Evolutionary conservation across 306 rosid genomes (phyloP), one percentile per base, ranked within the genome.

Genomic region (Citrullus amarus): DNA sequence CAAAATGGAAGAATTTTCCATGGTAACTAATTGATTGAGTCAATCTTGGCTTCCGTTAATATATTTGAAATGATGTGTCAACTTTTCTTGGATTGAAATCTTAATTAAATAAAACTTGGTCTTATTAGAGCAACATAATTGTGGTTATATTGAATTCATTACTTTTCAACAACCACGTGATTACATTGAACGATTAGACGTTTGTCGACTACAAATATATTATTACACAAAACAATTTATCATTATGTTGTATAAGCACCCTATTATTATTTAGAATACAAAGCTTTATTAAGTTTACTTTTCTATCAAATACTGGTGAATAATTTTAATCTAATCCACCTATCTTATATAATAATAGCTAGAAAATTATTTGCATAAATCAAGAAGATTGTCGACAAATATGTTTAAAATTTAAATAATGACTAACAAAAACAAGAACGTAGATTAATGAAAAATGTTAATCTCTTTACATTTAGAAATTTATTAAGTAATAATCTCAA

Each of bases 121-220:
- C 51, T 66, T 5, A 66, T 66, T 66, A n/a, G 51, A 39, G 30
- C 15, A 38, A 10, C 30, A 38, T 66, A 38, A 66, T 66, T 38
- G 73, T 17, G 30, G 15, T 9, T 2, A 34, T 66, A 66, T 38
- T 66, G 7, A 66, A n/a, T 66, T 66, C 50, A 65, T 65, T 65
- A 38, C 73, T 66, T 66, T 66, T 66, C 73, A 66, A 39, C 74
- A 39, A 41, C 74, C 74, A 68, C 74, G 74, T 68, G 17, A 41
- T 68, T n/a, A n/a, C 53, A 9, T 66, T 38, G 28, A 66, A 18
- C 17, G 43, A 67, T 65, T 65, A 65, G 72, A 65, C 72, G 22
- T 8, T 65, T 65, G 46, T 65, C 46, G 10, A 16, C 72, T 63
- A 15, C 46, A 30, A 61, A 30, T 61, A 61, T 30, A 30, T 28